Percentiles rank a stretch among this genome's conserved stretches.
Evolutionary conservation across 1,284 basidiomycete genomes (phyloP).

Genomic region (Ustilago esculenta): DNA sequence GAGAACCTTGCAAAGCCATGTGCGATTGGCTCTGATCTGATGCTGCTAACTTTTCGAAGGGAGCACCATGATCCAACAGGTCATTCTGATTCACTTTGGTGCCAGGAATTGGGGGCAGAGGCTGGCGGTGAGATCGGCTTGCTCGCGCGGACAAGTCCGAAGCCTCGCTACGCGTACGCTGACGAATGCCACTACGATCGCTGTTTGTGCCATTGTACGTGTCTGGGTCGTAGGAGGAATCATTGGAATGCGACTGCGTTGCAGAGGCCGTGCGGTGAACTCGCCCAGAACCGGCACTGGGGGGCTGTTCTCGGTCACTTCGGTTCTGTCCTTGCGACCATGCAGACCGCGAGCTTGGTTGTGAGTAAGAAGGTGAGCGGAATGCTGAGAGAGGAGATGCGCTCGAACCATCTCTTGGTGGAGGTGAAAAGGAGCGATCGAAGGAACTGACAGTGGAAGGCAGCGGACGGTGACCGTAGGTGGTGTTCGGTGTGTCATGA

Average conservation of each 20-base stretch:
- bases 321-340: conserved; percentile 13
- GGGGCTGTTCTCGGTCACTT: conserved; percentile 12
- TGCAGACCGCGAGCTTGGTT: conserved; percentile 11
- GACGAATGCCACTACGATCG: conserved; percentile 9
- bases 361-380: conserved; percentile 29
- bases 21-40: background rate
- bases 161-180: conserved; percentile 40
- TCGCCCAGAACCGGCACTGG: conserved; percentile 5
- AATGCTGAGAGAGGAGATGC: conserved; percentile 35
- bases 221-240: conserved; percentile 33
- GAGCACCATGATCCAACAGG: conserved; percentile 9
- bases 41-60: conserved; percentile 5
- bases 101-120: conserved; percentile 37
- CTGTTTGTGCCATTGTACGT: conserved; percentile 2
- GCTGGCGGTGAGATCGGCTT: conserved; percentile 27
- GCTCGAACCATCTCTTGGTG: conserved; percentile 13
- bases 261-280: conserved; percentile 22
- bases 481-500: conserved; percentile 26
- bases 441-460: conserved; percentile 25
- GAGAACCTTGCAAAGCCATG: conserved; percentile 6
- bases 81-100: background rate
- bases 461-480: conserved; percentile 30
- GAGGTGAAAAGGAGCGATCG: conserved; percentile 40
- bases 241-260: conserved; percentile 15
- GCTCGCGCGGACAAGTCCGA: conserved; percentile 23